Percentiles rank a stretch among this genome's conserved stretches.
Evolutionary conservation across 169 alveolate genomes (phyloP).

Genomic region (Pseudocohnilembus persalinus): DNA sequence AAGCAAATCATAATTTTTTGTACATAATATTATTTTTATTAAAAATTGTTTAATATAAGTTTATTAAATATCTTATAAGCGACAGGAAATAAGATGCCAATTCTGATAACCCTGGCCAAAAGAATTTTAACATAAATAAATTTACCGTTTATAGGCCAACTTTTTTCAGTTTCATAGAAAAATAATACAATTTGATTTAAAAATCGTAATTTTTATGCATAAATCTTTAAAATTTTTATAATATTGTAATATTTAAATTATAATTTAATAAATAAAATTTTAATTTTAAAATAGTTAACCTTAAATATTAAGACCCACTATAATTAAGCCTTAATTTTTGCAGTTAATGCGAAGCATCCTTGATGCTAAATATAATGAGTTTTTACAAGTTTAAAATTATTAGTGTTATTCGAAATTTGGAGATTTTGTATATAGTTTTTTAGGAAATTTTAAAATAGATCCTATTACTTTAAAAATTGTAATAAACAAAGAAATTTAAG

Average conservation of each 20-base stretch:
- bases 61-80: not conserved
- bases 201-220: too few relatives aligned
- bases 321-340: not conserved
- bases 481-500: not conserved
- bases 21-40: too few relatives aligned
- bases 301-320: not conserved
- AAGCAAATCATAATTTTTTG: too few relatives aligned
- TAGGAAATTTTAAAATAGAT: not conserved
- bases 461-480: not conserved
- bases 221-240: too few relatives aligned
- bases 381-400: not conserved
- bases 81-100: not conserved
- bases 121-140: too few relatives aligned
- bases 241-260: too few relatives aligned
- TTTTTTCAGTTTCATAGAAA: not conserved
- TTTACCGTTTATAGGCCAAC: not conserved
- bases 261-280: too few relatives aligned
- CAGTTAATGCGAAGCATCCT: not conserved
- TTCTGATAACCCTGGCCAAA: not conserved
- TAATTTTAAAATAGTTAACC: too few relatives aligned
- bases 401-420: not conserved
- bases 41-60: too few relatives aligned
- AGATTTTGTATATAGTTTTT: slow-evolving; percentile 11
- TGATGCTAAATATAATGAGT: slow-evolving; percentile 23
- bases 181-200: not conserved